Percentiles rank a stretch among this genome's conserved stretches.
These are phyloP conservation scores for Microbotryomycetes sp. DNA, from an alignment of 1,284 basidiomycete genomes.

Conservation along the genomic window DNA sequence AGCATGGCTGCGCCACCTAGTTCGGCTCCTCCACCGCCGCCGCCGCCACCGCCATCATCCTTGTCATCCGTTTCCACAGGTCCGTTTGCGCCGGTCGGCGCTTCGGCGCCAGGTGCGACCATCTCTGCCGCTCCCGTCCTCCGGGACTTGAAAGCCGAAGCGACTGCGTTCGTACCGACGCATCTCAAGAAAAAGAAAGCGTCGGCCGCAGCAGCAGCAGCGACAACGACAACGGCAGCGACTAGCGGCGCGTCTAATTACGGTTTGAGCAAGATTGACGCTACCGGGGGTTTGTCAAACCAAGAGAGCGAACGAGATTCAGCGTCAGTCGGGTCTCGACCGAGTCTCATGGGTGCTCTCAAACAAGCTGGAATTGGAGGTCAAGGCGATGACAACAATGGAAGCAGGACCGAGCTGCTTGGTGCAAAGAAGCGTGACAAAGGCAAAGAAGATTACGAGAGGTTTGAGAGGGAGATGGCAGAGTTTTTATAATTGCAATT, in stretches of 20 bases:
- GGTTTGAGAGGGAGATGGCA: slow-evolving; percentile 24
- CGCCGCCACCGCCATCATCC: slow-evolving; percentile 12
- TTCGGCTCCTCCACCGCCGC: slow-evolving; percentile 5
- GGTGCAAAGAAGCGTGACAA: neutral
- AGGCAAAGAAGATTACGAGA: slow-evolving; percentile 17
- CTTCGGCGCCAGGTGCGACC: slow-evolving; percentile 49
- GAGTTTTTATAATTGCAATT: slow-evolving; percentile 14
- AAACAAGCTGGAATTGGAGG: slow-evolving; percentile 21
- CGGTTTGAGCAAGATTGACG: slow-evolving; percentile 2
- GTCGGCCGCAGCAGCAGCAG: neutral
- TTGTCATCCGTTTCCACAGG: slow-evolving; percentile 25
- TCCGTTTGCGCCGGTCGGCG: slow-evolving; percentile 18
- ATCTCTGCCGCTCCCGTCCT: slow-evolving; percentile 75
- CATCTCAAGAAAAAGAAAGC: slow-evolving; percentile 17
- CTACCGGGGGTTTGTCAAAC: neutral
- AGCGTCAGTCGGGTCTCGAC: neutral
- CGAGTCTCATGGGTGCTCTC: slow-evolving; percentile 18
- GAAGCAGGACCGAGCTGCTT: neutral
- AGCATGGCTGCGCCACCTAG: slow-evolving; percentile 10
- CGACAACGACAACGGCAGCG: slow-evolving; percentile 7
- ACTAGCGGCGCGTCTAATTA: slow-evolving; percentile 6
- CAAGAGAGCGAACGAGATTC: neutral
- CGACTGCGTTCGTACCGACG: slow-evolving; percentile 73
- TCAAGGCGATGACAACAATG: neutral
- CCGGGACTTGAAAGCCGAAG: slow-evolving; percentile 84